These are phyloP conservation scores for Rhodofomes roseus DNA, from an alignment of 1,284 basidiomycete species.

Conservation along the genomic window DNA sequence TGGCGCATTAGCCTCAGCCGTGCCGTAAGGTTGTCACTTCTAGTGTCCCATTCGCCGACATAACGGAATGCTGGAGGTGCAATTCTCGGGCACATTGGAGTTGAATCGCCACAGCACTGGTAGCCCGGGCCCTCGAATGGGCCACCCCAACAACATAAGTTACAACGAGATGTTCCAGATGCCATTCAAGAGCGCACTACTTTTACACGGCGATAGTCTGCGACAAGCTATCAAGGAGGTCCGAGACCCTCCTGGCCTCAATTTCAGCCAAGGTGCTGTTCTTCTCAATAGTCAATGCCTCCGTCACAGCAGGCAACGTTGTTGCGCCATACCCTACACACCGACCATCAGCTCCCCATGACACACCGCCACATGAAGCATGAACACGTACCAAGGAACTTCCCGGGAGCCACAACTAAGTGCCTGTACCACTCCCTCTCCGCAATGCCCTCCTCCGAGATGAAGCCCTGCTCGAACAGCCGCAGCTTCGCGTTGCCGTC, in stretches of 20 bases:
- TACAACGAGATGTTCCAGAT: not conserved
- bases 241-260: conserved; percentile 63
- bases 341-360: not conserved
- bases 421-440: conserved; percentile 86
- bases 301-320: conserved; percentile 80
- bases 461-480: conserved; percentile 82
- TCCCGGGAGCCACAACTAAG: conserved; percentile 86
- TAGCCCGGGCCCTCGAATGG: too few relatives aligned
- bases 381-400: conserved; percentile 71
- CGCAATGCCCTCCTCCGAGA: conserved; percentile 74
- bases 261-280: conserved; percentile 55
- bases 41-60: too few relatives aligned
- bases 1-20: too few relatives aligned
- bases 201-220: conserved; percentile 18
- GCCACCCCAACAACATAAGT: not conserved
- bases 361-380: conserved; percentile 1
- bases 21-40: too few relatives aligned
- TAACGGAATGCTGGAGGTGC: too few relatives aligned
- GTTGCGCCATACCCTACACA: conserved; percentile 79
- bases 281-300: conserved; percentile 72
- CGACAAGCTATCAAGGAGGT: conserved; percentile 42
- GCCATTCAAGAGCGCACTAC: not conserved
- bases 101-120: too few relatives aligned
- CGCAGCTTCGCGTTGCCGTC: conserved; percentile 70
- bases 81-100: too few relatives aligned